A percentile compares a stretch with the other conserved stretches of the same genome.
These are phyloP conservation scores for Smittium culicis DNA, from an alignment of 371 early-diverging fungal genomes.

Conservation along the genomic window DNA sequence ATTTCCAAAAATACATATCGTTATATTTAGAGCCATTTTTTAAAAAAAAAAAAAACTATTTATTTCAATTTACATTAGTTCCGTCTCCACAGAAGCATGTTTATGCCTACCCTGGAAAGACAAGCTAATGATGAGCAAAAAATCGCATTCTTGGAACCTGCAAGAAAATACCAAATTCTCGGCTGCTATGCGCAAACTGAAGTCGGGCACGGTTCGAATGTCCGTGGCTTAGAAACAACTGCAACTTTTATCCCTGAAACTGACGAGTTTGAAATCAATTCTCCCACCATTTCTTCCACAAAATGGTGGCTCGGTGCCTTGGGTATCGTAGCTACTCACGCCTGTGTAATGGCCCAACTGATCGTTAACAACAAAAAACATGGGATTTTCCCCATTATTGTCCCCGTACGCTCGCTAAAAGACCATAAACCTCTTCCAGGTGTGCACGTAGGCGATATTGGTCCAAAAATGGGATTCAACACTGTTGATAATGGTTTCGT, in stretches of 20 bases:
- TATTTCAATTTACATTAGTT: too few species aligned
- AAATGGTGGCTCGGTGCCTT: constrained; percentile 89
- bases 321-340: constrained; percentile 57
- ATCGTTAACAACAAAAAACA: constrained; percentile 59
- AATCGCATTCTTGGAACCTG: constrained; percentile 53
- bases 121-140: constrained; percentile 71
- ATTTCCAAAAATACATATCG: too few species aligned
- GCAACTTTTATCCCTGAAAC: constrained; percentile 67
- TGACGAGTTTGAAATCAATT: constrained; percentile 71
- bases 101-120: constrained; percentile 58
- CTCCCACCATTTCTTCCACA: constrained; percentile 58
- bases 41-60: too few species aligned
- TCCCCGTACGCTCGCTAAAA: constrained; percentile 64
- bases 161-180: constrained; percentile 55
- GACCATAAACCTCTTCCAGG: constrained; percentile 63
- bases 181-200: constrained; percentile 80
- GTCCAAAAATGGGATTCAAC: constrained; percentile 74
- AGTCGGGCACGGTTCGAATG: constrained; percentile 64
- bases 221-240: constrained; percentile 75
- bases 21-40: too few species aligned
- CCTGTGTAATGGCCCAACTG: constrained; percentile 74
- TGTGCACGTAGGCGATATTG: constrained; percentile 75
- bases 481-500: constrained; percentile 76
- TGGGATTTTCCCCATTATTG: constrained; percentile 75
- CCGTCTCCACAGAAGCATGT: constrained; percentile 47